These are phyloP conservation scores for Rhizoclosmatium sp. DNA, from an alignment of 192 early-diverging fungal species.

Conservation along the genomic window DNA sequence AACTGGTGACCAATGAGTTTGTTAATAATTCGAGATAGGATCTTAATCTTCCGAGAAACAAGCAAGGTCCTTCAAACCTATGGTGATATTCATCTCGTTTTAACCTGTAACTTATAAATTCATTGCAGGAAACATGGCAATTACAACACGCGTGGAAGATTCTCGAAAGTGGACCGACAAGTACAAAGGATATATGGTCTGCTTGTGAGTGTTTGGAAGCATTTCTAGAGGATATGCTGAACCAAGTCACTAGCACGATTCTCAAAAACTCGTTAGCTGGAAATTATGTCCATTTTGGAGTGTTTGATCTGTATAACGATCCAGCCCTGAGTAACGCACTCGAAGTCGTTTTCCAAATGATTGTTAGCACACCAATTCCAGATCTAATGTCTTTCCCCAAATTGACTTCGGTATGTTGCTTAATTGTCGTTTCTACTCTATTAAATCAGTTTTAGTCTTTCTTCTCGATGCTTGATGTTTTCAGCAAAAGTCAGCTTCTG, in stretches of 20 bases:
- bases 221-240: background rate
- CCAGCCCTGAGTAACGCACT: slow-evolving; percentile 75
- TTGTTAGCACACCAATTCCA: slow-evolving; percentile 73
- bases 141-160: slow-evolving; percentile 28
- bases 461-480: slow-evolving; percentile 73
- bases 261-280: slow-evolving; percentile 75
- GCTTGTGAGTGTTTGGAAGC: slow-evolving; percentile 60
- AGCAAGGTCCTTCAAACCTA: slow-evolving; percentile 70
- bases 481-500: slow-evolving; percentile 72
- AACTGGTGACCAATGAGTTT: slow-evolving; percentile 15
- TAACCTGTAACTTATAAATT: slow-evolving; percentile 7
- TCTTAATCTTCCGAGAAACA: slow-evolving; percentile 88
- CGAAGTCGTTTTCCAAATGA: slow-evolving; percentile 69
- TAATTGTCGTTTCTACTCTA: background rate
- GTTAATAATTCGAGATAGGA: slow-evolving; percentile 45
- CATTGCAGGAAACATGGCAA: slow-evolving; percentile 22
- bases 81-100: slow-evolving; percentile 47
- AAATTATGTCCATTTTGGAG: slow-evolving; percentile 91
- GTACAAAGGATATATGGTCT: slow-evolving; percentile 79
- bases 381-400: slow-evolving; percentile 79
- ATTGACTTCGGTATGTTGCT: slow-evolving; percentile 45
- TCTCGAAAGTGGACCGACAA: slow-evolving; percentile 57
- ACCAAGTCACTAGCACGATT: slow-evolving; percentile 48
- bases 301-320: slow-evolving; percentile 88
- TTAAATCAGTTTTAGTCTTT: slow-evolving; percentile 48